These are phyloP conservation scores for Mrakia frigida DNA, from an alignment of 768 basidiomycete genomes.

Conservation along the genomic window DNA sequence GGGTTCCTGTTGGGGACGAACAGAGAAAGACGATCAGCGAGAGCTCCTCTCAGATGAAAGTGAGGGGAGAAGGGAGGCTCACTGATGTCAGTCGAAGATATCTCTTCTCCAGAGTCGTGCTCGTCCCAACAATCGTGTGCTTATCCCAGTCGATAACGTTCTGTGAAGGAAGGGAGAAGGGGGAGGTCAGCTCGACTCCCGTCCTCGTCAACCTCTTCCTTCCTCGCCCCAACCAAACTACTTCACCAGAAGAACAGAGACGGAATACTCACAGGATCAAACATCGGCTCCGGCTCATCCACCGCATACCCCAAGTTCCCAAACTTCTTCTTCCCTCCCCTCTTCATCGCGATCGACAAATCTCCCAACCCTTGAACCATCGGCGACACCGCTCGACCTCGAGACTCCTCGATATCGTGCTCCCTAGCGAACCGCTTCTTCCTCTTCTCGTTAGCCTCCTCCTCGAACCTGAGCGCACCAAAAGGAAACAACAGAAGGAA, in stretches of 20 bases:
- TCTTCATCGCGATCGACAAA: slow-evolving; percentile 36
- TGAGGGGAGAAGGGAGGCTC: slow-evolving; percentile 39
- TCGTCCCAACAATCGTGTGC: slow-evolving; percentile 90
- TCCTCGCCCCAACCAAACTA: slow-evolving; percentile 25
- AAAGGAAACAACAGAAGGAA: neutral
- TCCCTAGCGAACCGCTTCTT: slow-evolving; percentile 87
- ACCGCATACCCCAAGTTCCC: slow-evolving; percentile 37
- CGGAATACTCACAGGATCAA: slow-evolving; percentile 42
- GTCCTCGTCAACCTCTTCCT: neutral
- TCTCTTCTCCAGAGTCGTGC: slow-evolving; percentile 83
- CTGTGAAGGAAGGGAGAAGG: slow-evolving; percentile 47
- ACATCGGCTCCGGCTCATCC: slow-evolving; percentile 40
- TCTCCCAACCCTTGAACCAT: slow-evolving; percentile 35
- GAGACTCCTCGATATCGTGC: slow-evolving; percentile 73
- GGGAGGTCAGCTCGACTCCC: neutral
- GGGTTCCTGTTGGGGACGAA: slow-evolving; percentile 66
- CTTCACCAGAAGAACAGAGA: neutral
- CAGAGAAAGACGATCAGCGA: neutral
- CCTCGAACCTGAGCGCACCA: slow-evolving; percentile 37
- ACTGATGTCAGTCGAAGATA: slow-evolving; percentile 91
- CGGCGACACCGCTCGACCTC: slow-evolving; percentile 33
- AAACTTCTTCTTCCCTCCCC: slow-evolving; percentile 23
- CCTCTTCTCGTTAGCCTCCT: slow-evolving; percentile 49
- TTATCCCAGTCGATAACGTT: slow-evolving; percentile 97
- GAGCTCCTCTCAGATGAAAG: neutral